These are phyloP conservation scores for Fraxinus greggii DNA, from an alignment of 305 asterid genomes.

Conservation along the genomic window DNA sequence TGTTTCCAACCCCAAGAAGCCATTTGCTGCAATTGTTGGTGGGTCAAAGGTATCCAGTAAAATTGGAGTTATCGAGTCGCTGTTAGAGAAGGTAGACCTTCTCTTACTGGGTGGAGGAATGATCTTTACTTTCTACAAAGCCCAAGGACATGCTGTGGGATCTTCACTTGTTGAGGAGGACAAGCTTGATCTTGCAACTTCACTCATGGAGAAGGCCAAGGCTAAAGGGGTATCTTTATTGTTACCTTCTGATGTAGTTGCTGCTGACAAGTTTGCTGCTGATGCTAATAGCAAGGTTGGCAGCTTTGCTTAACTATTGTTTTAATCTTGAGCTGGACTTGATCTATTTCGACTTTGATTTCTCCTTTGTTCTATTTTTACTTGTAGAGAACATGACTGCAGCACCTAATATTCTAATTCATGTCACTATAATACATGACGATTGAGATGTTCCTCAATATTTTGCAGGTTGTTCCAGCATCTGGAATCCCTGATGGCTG, in stretches of 20 bases:
- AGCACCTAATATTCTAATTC: background rate
- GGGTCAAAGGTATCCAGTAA: constrained; percentile 86
- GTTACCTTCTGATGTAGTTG: constrained; percentile 73
- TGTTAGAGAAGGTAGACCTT: constrained; percentile 69
- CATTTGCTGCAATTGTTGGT: constrained; percentile 95
- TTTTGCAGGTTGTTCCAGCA: constrained; percentile 63
- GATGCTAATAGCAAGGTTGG: constrained; percentile 83
- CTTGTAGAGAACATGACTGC: background rate
- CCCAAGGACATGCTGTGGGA: constrained; percentile 78
- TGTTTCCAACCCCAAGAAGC: constrained; percentile 76
- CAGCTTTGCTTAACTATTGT: background rate
- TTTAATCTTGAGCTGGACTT: background rate
- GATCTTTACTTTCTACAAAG: constrained; percentile 87
- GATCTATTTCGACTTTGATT: background rate
- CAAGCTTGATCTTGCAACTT: constrained; percentile 73
- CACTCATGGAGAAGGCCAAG: constrained; percentile 73
- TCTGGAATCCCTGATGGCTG: constrained; percentile 84
- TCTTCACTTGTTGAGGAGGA: constrained; percentile 87
- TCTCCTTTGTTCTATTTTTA: background rate
- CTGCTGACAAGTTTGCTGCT: constrained; percentile 79
- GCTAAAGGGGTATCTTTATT: constrained; percentile 65
- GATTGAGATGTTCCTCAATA: background rate
- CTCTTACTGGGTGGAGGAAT: constrained; percentile 87
- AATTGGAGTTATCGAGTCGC: constrained; percentile 79
- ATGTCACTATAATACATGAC: background rate